Conservation (phyloP, 495 filamentous ascomycete species). For the Xylaria bambusicola region DNA sequence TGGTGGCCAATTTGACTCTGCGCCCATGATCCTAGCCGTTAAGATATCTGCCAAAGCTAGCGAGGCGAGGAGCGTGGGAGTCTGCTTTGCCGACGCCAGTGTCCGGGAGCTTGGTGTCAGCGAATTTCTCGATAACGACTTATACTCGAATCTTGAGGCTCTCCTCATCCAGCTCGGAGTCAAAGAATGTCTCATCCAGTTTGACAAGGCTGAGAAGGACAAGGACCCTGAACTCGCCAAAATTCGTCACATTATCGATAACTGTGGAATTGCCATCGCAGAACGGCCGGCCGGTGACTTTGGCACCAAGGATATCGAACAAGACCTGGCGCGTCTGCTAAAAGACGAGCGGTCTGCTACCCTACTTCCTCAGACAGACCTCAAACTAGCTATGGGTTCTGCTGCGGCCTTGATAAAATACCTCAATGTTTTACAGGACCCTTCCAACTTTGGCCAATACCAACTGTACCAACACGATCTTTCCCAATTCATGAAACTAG, state of each 20-base stretch:
- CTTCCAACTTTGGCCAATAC: conserved; percentile 94
- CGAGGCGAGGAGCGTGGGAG: conserved; percentile 84
- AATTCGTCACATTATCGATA: conserved; percentile 83
- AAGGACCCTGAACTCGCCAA: conserved; percentile 92
- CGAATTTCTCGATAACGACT: conserved; percentile 97
- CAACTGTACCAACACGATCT: conserved; percentile 97
- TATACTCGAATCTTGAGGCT: conserved; percentile 97
- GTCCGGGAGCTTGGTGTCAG: conserved; percentile 94
- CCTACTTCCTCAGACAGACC: conserved; percentile 83
- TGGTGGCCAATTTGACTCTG: conserved; percentile 80
- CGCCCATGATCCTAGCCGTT: conserved; percentile 91
- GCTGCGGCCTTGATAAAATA: conserved; percentile 95
- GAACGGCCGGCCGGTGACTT: conserved; percentile 78
- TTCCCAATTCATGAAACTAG: conserved; percentile 97
- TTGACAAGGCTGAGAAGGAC: conserved; percentile 65
- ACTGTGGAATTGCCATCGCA: conserved; percentile 84
- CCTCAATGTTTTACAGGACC: conserved; percentile 84
- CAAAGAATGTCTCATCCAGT: conserved; percentile 84
- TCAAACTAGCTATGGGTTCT: conserved; percentile 96
- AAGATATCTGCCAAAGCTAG: conserved; percentile 86
- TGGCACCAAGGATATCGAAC: conserved; percentile 90
- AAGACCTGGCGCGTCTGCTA: conserved; percentile 83
- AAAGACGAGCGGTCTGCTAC: conserved; percentile 79
- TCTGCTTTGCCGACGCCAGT: conserved; percentile 97
- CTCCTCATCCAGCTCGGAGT: conserved; percentile 94